These are phyloP conservation scores for Penicillium egyptiacum DNA, from an alignment of 495 filamentous ascomycete species.

Conservation along the genomic window DNA sequence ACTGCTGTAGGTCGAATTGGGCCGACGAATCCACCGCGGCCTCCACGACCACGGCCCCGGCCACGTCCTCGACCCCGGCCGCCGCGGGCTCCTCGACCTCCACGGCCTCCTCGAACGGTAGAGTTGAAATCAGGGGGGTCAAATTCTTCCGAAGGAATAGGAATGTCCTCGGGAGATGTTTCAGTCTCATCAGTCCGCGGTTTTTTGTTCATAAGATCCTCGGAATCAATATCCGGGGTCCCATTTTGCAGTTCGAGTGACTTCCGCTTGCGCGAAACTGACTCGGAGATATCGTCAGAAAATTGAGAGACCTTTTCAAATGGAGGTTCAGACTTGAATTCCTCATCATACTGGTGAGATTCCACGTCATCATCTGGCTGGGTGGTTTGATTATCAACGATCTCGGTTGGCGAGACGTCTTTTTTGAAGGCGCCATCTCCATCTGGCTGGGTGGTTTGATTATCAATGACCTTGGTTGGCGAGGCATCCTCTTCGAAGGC, in stretches of 20 bases:
- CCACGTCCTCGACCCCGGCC: slow-evolving; percentile 34
- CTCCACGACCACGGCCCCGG: slow-evolving; percentile 40
- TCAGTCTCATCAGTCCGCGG: slow-evolving; percentile 34
- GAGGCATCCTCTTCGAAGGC: slow-evolving; percentile 22
- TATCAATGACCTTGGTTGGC: slow-evolving; percentile 19
- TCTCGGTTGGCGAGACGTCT: slow-evolving; percentile 23
- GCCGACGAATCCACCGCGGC: slow-evolving; percentile 28
- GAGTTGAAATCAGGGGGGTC: slow-evolving; percentile 7
- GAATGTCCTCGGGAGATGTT: slow-evolving; percentile 23
- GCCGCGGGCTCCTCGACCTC: slow-evolving; percentile 30
- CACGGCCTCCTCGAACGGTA: slow-evolving; percentile 34
- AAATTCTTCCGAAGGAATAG: slow-evolving; percentile 7
- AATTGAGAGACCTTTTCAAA: slow-evolving; percentile 10
- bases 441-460: slow-evolving; percentile 20
- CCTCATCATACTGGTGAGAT: slow-evolving; percentile 13
- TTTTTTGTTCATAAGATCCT: slow-evolving; percentile 28
- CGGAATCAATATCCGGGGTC: slow-evolving; percentile 13
- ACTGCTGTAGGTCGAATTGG: slow-evolving; percentile 22
- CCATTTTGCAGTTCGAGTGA: slow-evolving; percentile 31
- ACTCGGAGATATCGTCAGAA: too few relatives aligned
- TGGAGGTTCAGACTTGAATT: slow-evolving; percentile 5
- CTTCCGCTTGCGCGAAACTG: slow-evolving; percentile 36
- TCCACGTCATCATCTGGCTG: slow-evolving; percentile 15
- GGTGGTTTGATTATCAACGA: slow-evolving; percentile 10
- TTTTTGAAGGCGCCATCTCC: slow-evolving; percentile 21